Percentiles rank a stretch among this genome's conserved stretches.
Conservation (phyloP, 176 grass and related monocot species). For the Coix lacrymajobi region DNA sequence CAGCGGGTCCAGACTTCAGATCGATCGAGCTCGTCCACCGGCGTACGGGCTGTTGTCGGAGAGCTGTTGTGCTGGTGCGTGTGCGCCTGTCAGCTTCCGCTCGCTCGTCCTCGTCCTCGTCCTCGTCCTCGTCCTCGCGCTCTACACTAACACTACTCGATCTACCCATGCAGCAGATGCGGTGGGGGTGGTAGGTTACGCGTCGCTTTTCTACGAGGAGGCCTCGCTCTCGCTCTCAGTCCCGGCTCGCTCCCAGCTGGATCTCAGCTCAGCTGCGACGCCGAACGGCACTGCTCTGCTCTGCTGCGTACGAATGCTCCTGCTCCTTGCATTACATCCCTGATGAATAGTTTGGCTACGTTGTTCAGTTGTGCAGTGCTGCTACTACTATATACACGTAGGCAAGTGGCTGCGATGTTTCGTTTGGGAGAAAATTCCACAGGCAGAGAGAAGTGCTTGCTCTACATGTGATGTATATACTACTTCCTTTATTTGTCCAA, state of each 20-base stretch:
- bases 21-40: not conserved
- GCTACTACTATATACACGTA: not conserved
- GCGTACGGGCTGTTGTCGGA: not conserved
- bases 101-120: not conserved
- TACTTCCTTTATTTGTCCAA: not conserved
- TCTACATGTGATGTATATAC: not conserved
- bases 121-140: not conserved
- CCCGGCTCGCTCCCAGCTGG: conserved; percentile 12
- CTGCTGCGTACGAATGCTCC: not conserved
- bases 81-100: not conserved
- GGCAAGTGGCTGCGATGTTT: not conserved
- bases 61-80: not conserved
- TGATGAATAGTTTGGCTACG: not conserved
- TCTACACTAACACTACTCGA: not conserved
- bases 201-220: conserved; percentile 39
- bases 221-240: not conserved
- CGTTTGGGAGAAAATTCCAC: not conserved
- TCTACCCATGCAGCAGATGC: not conserved
- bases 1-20: not conserved
- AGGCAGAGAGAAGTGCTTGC: not conserved
- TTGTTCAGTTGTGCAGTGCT: not conserved
- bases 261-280: not conserved
- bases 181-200: conserved; percentile 22
- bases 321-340: not conserved
- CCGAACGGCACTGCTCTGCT: not conserved